Conservation (phyloP, 1,139 yeast species). For the Suhomyces taliae region DNA sequence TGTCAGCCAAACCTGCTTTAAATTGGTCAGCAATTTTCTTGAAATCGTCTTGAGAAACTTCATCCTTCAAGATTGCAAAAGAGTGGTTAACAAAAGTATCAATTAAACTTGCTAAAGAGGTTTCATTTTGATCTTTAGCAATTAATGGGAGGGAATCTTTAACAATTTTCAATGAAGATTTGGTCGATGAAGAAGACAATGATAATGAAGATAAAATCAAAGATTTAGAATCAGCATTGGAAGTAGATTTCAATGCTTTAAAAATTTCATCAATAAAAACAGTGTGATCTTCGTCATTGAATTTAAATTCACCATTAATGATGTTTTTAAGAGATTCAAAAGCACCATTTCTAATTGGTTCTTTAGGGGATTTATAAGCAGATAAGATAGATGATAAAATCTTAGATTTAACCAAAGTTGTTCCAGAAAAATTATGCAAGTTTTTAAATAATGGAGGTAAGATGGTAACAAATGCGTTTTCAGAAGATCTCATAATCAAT, state of each 20-base stretch:
- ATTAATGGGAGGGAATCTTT: conserved; percentile 50
- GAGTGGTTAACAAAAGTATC: conserved; percentile 50
- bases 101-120: conserved; percentile 52
- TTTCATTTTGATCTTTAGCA: conserved; percentile 75
- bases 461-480: conserved; percentile 56
- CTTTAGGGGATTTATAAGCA: conserved; percentile 73
- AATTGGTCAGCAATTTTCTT: conserved; percentile 32
- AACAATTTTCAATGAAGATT: conserved; percentile 32
- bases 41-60: conserved; percentile 13
- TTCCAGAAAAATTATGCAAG: conserved; percentile 22
- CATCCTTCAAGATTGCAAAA: conserved; percentile 15
- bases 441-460: conserved; percentile 49
- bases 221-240: conserved; percentile 68
- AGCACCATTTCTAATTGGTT: conserved; percentile 57
- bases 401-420: conserved; percentile 43
- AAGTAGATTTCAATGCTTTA: conserved; percentile 57
- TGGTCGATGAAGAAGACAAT: conserved; percentile 6
- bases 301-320: background rate
- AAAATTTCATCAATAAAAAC: conserved; percentile 51
- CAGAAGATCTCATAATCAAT: conserved; percentile 80
- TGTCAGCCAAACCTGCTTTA: conserved; percentile 60
- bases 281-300: conserved; percentile 1
- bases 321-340: conserved; percentile 33
- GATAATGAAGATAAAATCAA: conserved; percentile 19
- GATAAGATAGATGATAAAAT: conserved; percentile 60